Percentiles rank a stretch among this genome's conserved stretches.
These are phyloP conservation scores for Gracilaria gracilis DNA, from an alignment of 23 red algal species.

Conservation along the genomic window DNA sequence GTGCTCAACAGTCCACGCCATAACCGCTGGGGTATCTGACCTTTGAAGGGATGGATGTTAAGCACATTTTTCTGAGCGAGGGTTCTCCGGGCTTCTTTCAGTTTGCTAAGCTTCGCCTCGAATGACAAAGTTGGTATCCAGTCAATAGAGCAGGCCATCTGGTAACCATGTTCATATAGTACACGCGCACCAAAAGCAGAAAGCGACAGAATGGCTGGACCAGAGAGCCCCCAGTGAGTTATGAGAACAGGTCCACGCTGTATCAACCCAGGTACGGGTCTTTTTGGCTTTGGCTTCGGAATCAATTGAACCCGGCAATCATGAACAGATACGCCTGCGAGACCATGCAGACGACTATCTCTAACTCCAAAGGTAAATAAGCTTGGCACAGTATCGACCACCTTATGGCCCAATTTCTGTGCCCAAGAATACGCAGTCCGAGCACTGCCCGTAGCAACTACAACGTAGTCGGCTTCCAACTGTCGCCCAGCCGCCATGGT, in stretches of 20 bases:
- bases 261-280: not conserved
- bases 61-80: slow-evolving; percentile 50
- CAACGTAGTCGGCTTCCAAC: slow-evolving; percentile 29
- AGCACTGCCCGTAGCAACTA: slow-evolving; percentile 80
- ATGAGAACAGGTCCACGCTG: slow-evolving; percentile 87
- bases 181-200: slow-evolving; percentile 86
- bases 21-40: slow-evolving; percentile 69
- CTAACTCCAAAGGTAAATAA: slow-evolving; percentile 84
- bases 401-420: slow-evolving; percentile 59
- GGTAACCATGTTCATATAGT: slow-evolving; percentile 61
- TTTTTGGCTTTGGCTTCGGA: not conserved
- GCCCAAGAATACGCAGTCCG: slow-evolving; percentile 55
- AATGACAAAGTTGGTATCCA: slow-evolving; percentile 63
- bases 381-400: slow-evolving; percentile 72
- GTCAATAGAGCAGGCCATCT: slow-evolving; percentile 55
- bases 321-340: slow-evolving; percentile 81
- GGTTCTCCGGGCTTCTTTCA: slow-evolving; percentile 19
- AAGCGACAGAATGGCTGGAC: slow-evolving; percentile 86
- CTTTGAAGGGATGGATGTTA: slow-evolving; percentile 59
- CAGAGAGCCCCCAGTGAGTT: slow-evolving; percentile 92
- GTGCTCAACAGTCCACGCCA: slow-evolving; percentile 66
- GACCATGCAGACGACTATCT: slow-evolving; percentile 55
- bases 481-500: slow-evolving; percentile 2
- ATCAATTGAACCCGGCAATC: slow-evolving; percentile 49
- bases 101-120: slow-evolving; percentile 18